Conservation (phyloP, 495 filamentous ascomycete species). For the Viridothelium virens region DNA sequence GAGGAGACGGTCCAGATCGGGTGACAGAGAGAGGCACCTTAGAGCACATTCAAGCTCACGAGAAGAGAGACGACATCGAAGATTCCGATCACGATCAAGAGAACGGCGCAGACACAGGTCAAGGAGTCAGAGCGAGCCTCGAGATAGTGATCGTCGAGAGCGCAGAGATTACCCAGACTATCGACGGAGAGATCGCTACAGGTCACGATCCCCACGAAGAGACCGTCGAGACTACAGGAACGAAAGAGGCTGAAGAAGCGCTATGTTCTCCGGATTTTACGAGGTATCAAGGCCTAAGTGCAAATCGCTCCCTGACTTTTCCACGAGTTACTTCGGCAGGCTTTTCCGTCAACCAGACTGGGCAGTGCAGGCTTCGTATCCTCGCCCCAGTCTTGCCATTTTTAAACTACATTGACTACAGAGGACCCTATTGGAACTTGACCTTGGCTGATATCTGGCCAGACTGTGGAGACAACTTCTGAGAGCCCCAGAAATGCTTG, state of each 20-base stretch:
- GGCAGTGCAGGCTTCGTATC: too few relatives aligned
- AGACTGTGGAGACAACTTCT: too few relatives aligned
- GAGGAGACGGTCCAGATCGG: conserved; percentile 22
- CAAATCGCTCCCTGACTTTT: too few relatives aligned
- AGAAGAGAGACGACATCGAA: conserved; percentile 15
- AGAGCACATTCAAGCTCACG: conserved; percentile 15
- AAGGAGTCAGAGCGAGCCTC: conserved; percentile 8
- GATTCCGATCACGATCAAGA: conserved; percentile 13
- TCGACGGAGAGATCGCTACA: conserved; percentile 5
- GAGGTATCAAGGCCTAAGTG: too few relatives aligned
- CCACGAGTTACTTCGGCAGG: too few relatives aligned
- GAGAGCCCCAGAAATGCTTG: too few relatives aligned
- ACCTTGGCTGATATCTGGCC: too few relatives aligned
- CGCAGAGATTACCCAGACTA: background rate
- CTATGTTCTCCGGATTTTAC: background rate
- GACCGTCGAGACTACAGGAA: background rate
- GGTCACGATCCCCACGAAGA: conserved; percentile 14
- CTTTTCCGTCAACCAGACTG: too few relatives aligned
- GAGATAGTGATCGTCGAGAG: background rate
- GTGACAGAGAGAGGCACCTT: conserved; percentile 12
- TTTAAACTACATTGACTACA: too few relatives aligned
- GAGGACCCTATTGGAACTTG: too few relatives aligned
- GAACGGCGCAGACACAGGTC: conserved; percentile 14
- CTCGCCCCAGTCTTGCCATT: too few relatives aligned
- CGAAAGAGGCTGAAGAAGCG: background rate